These are phyloP conservation scores for Rhizopogon rudus DNA, from an alignment of 768 basidiomycete species.

Conservation along the genomic window DNA sequence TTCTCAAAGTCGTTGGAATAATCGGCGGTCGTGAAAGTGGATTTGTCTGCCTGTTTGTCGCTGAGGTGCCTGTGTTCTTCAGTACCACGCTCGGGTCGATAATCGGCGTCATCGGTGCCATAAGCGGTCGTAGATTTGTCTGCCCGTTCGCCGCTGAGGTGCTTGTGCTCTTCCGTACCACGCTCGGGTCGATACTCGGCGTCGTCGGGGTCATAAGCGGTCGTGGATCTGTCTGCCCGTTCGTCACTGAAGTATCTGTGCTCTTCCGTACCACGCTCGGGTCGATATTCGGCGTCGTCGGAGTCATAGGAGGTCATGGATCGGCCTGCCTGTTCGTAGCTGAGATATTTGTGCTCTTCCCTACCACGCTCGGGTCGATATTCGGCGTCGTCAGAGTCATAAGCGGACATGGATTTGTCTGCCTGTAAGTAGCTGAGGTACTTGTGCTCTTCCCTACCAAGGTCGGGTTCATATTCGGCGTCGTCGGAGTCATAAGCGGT, in stretches of 20 bases:
- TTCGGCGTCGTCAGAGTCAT: no score
- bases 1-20: not conserved
- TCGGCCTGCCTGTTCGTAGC: not conserved
- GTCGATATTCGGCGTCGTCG: not conserved
- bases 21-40: not conserved
- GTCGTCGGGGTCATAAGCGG: no score
- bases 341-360: no score
- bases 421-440: conserved; percentile 2
- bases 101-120: no score
- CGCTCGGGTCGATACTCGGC: not conserved
- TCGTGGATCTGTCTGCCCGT: not conserved
- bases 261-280: conserved; percentile 1
- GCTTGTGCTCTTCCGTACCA: not conserved
- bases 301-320: not conserved
- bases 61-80: conserved; percentile 4
- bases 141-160: conserved; percentile 1
- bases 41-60: not conserved
- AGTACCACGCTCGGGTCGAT: not conserved
- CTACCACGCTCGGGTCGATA: not conserved
- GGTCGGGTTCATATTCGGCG: not conserved
- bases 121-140: not conserved
- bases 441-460: not conserved
- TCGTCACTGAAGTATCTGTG: conserved; percentile 1
- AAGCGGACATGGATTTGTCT: not conserved
- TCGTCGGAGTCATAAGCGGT: no score